Conservation (phyloP, 2,329 filamentous ascomycete genomes). For the Fusarium abutilonis region DNA sequence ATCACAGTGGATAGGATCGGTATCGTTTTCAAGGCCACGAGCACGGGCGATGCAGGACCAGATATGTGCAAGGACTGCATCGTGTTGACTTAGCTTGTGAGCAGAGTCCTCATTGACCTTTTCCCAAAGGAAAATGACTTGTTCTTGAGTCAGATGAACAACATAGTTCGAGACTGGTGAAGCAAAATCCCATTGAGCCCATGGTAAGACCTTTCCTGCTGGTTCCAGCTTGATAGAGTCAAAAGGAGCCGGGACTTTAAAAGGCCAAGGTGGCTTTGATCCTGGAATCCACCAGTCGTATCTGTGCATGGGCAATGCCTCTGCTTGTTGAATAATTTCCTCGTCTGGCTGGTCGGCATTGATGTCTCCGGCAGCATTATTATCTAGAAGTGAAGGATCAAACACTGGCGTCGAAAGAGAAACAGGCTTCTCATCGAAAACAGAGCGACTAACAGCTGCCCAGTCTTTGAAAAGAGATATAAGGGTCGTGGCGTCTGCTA, state of each 20-base stretch:
- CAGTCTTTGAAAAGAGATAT: constrained; percentile 39
- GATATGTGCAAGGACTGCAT: constrained; percentile 40
- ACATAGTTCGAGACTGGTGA: constrained; percentile 39
- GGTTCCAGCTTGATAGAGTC: constrained; percentile 1
- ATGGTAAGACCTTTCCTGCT: constrained; percentile 35
- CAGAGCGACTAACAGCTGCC: constrained; percentile 20
- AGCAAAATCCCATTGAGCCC: constrained; percentile 39
- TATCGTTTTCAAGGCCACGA: constrained; percentile 15
- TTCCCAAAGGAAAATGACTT: constrained; percentile 25
- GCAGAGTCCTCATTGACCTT: neutral
- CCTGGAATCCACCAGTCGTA: constrained; percentile 43
- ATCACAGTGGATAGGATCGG: constrained; percentile 33
- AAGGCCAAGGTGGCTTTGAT: constrained; percentile 25
- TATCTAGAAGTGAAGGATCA: constrained; percentile 30
- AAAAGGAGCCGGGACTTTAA: constrained; percentile 13
- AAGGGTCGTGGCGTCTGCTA: constrained; percentile 40
- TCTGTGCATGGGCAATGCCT: constrained; percentile 35
- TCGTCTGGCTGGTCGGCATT: constrained; percentile 17
- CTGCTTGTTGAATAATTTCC: constrained; percentile 7
- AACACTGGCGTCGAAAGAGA: neutral
- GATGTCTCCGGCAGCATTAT: constrained; percentile 31
- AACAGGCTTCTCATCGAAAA: rapidly evolving
- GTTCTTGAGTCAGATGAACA: constrained; percentile 31
- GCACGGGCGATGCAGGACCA: constrained; percentile 44
- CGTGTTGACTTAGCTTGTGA: constrained; percentile 35